Evolutionary conservation across 257 asterid species (phyloP).

Genomic region (Pogostemon cablin): DNA sequence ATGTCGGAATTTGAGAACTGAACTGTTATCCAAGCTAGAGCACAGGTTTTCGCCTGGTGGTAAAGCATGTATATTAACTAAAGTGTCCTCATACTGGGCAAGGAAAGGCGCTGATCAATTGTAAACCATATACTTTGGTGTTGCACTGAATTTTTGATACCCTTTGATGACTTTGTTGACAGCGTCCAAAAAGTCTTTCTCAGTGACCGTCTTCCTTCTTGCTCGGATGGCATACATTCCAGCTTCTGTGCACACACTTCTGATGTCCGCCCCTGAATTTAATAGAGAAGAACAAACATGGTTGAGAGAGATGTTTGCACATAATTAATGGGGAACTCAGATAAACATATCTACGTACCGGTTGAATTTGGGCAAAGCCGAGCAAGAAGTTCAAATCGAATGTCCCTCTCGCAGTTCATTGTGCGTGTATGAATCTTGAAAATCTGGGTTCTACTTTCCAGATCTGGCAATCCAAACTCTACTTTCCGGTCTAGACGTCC

Average conservation of each 20-base stretch:
- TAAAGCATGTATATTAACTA: not conserved
- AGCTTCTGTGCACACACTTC: conserved; percentile 97
- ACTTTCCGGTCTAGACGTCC: conserved; percentile 94
- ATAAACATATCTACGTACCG: conserved; percentile 20
- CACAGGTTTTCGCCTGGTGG: not conserved
- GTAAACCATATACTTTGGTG: conserved; percentile 95
- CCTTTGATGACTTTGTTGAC: conserved; percentile 97
- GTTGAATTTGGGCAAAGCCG: conserved; percentile 97
- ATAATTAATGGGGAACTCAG: not conserved
- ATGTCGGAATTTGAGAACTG: not conserved
- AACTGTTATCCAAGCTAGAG: not conserved
- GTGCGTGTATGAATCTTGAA: conserved; percentile 89
- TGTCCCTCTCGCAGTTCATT: conserved; percentile 87
- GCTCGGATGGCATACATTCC: conserved; percentile 96
- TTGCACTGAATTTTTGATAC: conserved; percentile 93
- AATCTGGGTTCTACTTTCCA: conserved; percentile 89
- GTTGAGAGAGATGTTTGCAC: not conserved
- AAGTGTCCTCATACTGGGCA: not conserved
- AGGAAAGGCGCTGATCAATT: conserved; percentile 39
- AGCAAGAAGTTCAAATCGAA: conserved; percentile 82
- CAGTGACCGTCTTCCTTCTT: conserved; percentile 89
- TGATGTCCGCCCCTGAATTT: conserved; percentile 77
- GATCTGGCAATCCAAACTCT: conserved; percentile 95
- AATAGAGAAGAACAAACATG: not conserved
- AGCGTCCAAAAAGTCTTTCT: conserved; percentile 93